These are phyloP conservation scores for Triticum urartu DNA, from an alignment of 176 grass and related monocot species.

Conservation along the genomic window DNA sequence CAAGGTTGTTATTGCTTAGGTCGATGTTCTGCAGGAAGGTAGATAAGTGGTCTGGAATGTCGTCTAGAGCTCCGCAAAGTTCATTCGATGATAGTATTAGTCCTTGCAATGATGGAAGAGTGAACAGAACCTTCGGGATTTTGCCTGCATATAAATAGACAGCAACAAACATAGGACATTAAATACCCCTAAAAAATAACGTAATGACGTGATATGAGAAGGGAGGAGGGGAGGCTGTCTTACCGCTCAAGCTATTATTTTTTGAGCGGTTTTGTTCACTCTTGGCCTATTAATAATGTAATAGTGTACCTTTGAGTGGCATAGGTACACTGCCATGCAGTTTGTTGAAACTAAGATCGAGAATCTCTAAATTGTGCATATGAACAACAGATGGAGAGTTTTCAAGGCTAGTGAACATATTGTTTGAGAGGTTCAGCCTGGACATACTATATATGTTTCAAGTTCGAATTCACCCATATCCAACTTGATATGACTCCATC, in stretches of 20 bases:
- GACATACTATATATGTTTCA: no score
- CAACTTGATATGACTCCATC: no score
- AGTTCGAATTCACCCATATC: slow-evolving; percentile 6
- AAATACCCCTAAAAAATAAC: background rate
- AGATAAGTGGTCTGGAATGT: slow-evolving; percentile 1
- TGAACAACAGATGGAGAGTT: background rate
- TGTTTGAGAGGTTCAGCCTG: background rate
- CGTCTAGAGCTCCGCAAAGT: background rate
- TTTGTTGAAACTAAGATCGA: slow-evolving; percentile 11
- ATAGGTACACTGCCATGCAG: background rate
- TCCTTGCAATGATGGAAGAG: background rate
- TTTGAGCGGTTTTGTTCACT: no score
- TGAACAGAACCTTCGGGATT: slow-evolving; percentile 5
- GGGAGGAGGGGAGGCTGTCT: background rate
- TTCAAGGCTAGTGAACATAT: background rate
- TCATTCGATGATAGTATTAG: fast-evolving
- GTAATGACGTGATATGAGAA: no score
- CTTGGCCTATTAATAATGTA: no score
- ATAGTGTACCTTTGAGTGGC: background rate
- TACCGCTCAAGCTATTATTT: slow-evolving; percentile 17
- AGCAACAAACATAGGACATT: background rate
- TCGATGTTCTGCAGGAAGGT: background rate
- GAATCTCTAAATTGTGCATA: fast-evolving
- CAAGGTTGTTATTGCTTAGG: background rate
- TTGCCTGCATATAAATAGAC: background rate